A percentile compares a stretch with the other conserved stretches of the same genome.
Evolutionary conservation across 169 alveolate genomes (phyloP).

Genomic region (Cryptosporidium canis): DNA sequence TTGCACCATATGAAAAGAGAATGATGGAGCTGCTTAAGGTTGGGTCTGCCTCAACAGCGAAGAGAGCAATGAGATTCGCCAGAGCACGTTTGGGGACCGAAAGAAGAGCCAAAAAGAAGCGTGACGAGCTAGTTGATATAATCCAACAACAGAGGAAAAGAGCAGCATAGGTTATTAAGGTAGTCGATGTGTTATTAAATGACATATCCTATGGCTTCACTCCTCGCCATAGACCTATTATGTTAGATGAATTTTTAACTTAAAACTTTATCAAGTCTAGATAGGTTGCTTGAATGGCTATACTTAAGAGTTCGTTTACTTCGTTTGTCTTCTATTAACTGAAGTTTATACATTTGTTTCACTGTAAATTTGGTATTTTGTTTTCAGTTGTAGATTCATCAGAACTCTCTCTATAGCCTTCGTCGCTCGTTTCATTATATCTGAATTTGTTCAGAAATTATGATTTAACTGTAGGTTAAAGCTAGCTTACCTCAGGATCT

Average conservation of each 20-base stretch:
- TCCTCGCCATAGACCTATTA: background rate
- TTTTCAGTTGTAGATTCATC: background rate
- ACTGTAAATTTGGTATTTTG: conserved; percentile 3
- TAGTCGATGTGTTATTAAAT: background rate
- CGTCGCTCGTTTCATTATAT: conserved; percentile 55
- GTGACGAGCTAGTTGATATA: conserved; percentile 90
- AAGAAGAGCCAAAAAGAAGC: conserved; percentile 97
- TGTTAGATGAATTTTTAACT: background rate
- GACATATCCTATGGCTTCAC: background rate
- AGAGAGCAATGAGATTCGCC: conserved; percentile 98
- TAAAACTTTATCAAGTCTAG: background rate
- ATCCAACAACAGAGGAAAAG: conserved; percentile 90
- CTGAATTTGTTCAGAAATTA: background rate
- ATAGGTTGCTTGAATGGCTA: background rate
- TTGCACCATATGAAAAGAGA: conserved; percentile 98
- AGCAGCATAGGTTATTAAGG: conserved; percentile 68
- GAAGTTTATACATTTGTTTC: background rate
- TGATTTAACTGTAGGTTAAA: background rate
- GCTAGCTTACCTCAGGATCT: conserved; percentile 34
- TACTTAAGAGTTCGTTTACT: background rate
- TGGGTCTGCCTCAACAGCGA: conserved; percentile 96
- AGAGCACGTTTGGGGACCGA: conserved; percentile 99
- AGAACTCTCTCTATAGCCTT: conserved; percentile 1
- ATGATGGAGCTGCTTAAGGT: conserved; percentile 97
- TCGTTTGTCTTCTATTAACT: background rate